Conservation (phyloP, 1,284 basidiomycete species). For the Malassezia caprae region DNA sequence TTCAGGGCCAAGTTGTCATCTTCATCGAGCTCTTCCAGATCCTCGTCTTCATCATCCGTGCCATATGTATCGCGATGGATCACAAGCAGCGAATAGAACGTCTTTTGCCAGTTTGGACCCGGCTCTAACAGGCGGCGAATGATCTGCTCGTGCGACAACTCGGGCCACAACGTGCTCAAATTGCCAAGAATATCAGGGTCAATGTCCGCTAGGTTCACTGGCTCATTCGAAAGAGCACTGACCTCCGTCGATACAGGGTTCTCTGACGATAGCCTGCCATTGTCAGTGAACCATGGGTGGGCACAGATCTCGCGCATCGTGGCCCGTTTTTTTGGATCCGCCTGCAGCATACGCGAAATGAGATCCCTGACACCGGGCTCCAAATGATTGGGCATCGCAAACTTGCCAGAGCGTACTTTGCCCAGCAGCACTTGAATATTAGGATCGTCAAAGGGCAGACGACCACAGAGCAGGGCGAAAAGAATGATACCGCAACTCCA, state of each 20-base stretch:
- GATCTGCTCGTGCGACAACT: constrained; percentile 32
- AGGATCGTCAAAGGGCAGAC: constrained; percentile 88
- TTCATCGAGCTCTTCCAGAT: constrained; percentile 21
- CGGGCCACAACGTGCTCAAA: constrained; percentile 73
- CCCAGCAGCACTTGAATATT: constrained; percentile 65
- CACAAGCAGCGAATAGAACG: constrained; percentile 44
- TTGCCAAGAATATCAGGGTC: constrained; percentile 85
- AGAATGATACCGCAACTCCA: constrained; percentile 98
- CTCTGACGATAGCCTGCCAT: constrained; percentile 48
- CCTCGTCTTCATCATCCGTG: constrained; percentile 41
- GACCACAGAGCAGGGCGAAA: constrained; percentile 78
- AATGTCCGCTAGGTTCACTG: constrained; percentile 51
- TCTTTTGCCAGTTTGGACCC: constrained; percentile 45
- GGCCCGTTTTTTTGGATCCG: constrained; percentile 70
- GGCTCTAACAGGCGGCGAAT: constrained; percentile 27
- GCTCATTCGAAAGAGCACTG: constrained; percentile 48
- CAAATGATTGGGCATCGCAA: constrained; percentile 71
- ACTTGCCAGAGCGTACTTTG: constrained; percentile 73
- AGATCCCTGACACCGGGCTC: constrained; percentile 65
- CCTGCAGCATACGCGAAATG: constrained; percentile 75
- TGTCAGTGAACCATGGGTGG: constrained; percentile 79
- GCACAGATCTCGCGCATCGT: constrained; percentile 73
- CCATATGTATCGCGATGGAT: constrained; percentile 43
- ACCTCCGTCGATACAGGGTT: constrained; percentile 40
- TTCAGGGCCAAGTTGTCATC: constrained; percentile 18